Evolutionary conservation across 169 alveolate species (phyloP).

Genomic region (Plasmodium cynomolgi): DNA sequence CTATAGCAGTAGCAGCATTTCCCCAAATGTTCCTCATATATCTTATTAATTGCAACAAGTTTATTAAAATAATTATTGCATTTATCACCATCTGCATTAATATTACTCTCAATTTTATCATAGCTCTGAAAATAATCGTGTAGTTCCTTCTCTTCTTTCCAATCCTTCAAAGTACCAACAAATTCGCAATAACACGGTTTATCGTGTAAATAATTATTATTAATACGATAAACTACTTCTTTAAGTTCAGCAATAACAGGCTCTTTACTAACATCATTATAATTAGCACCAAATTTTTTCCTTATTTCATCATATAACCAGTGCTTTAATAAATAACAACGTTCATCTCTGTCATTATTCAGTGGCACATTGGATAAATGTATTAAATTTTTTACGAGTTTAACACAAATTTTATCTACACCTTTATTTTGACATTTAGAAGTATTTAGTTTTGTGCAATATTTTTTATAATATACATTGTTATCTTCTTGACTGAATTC

Average conservation of each 20-base stretch:
- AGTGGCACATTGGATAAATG: neutral
- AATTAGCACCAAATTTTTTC: neutral
- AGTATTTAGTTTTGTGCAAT: neutral
- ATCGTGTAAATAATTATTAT: neutral
- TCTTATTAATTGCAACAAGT: neutral
- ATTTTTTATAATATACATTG: neutral
- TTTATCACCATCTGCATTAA: neutral
- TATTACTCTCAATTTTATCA: neutral
- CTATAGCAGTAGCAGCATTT: neutral
- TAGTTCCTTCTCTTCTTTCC: neutral
- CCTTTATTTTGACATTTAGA: neutral
- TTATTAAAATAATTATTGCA: neutral
- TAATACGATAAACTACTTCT: neutral
- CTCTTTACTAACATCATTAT: neutral
- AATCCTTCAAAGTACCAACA: neutral
- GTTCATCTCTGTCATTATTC: neutral
- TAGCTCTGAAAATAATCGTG: neutral
- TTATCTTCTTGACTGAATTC: neutral
- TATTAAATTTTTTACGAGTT: neutral
- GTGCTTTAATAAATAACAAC: neutral
- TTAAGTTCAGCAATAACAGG: neutral
- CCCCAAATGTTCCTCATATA: neutral
- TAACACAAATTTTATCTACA: neutral
- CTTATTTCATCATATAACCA: neutral
- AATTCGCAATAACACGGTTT: neutral